phyloP scores from a whole-genome alignment of 768 basidiomycete species.

The Lactarius trivialis region DNA sequence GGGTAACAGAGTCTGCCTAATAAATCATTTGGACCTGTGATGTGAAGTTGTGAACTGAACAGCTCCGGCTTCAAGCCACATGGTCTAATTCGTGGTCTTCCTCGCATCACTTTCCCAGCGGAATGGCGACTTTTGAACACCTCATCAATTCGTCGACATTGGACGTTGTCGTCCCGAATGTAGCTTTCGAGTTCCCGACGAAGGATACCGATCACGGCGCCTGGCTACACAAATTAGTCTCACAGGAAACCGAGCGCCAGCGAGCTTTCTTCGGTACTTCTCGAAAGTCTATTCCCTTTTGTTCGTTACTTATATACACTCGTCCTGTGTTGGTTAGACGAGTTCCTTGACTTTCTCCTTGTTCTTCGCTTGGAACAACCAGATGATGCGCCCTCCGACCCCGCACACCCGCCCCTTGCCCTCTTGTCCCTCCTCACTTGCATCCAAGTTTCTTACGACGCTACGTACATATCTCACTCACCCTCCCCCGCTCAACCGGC shows the following conservation, averaged over 20 bases:
- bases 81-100: background rate
- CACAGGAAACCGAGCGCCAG: constrained; percentile 43
- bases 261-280: constrained; percentile 71
- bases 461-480: constrained; percentile 65
- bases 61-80: background rate
- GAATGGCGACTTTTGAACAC: constrained; percentile 49
- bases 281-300: constrained; percentile 13
- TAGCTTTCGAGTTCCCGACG: constrained; percentile 55
- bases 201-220: constrained; percentile 36
- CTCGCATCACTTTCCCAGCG: background rate
- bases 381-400: constrained; percentile 29
- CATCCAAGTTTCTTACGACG: constrained; percentile 73
- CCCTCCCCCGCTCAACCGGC: constrained; percentile 29
- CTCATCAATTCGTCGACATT: constrained; percentile 54
- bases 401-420: constrained; percentile 28
- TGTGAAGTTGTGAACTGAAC: too few species aligned
- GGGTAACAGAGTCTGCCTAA: too few species aligned
- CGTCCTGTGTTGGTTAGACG: constrained; percentile 34
- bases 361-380: constrained; percentile 29
- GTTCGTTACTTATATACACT: constrained; percentile 23
- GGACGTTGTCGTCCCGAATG: constrained; percentile 58
- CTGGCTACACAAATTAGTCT: constrained; percentile 48
- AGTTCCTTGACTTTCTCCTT: constrained; percentile 25
- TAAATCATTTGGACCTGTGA: too few species aligned
- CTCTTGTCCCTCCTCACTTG: constrained; percentile 60